These are phyloP conservation scores for Collybia nuda DNA, from an alignment of 768 basidiomycete species.

Conservation along the genomic window DNA sequence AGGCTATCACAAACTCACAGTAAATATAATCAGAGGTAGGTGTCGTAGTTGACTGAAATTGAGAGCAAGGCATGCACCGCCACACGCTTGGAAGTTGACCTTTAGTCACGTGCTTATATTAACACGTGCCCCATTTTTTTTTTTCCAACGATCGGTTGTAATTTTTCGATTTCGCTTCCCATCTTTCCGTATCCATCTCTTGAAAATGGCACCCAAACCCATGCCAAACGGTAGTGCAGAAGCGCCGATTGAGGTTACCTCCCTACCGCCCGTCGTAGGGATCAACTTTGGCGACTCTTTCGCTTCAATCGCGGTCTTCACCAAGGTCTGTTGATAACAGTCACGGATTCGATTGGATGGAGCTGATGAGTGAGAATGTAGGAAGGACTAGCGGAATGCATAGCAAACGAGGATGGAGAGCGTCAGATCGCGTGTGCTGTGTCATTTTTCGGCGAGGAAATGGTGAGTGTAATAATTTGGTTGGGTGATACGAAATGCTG, in stretches of 20 bases:
- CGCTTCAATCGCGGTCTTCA: slow-evolving; percentile 93
- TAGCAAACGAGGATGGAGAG: slow-evolving; percentile 98
- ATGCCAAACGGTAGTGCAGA: slow-evolving; percentile 55
- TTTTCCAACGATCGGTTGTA: too few species aligned
- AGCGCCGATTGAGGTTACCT: slow-evolving; percentile 30
- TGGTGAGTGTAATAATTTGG: slow-evolving; percentile 55
- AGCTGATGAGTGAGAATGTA: slow-evolving; percentile 23
- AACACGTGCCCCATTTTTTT: too few species aligned
- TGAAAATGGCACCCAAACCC: slow-evolving; percentile 36
- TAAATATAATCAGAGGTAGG: too few species aligned
- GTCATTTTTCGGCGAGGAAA: slow-evolving; percentile 88
- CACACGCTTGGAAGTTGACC: too few species aligned
- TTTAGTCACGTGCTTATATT: too few species aligned
- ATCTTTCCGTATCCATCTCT: not conserved
- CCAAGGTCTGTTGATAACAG: slow-evolving; percentile 62
- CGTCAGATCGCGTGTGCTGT: slow-evolving; percentile 96
- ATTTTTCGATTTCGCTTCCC: not conserved
- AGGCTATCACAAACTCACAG: too few species aligned
- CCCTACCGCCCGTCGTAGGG: slow-evolving; percentile 72
- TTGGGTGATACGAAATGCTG: not conserved
- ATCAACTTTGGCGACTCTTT: slow-evolving; percentile 97
- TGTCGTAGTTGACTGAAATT: too few species aligned
- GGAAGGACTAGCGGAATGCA: slow-evolving; percentile 93
- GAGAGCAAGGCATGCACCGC: too few species aligned
- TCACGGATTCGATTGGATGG: not conserved